A percentile compares a stretch with the other conserved stretches of the same genome.
phyloP scores from a whole-genome alignment of 1,284 basidiomycete species.

The Ustilago sp. region DNA sequence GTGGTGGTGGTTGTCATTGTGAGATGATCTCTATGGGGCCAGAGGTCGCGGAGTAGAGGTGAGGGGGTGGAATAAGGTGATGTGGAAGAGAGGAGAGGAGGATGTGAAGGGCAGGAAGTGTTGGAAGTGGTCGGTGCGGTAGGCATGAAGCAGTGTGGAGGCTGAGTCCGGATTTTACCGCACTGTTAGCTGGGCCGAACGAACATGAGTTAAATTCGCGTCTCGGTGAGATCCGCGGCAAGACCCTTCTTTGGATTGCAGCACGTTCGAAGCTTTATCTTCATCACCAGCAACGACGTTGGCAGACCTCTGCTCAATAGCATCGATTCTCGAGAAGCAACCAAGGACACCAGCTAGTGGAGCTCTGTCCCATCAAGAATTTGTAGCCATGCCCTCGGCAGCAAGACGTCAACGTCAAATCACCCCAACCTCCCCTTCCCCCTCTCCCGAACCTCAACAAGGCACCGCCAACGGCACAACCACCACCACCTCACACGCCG shows the following conservation, averaged over 20 bases:
- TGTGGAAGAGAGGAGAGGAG: not conserved
- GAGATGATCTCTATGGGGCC: not conserved
- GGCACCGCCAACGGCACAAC: slow-evolving; percentile 24
- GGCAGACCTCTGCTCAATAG: not conserved
- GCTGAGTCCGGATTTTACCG: not conserved
- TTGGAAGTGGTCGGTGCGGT: slow-evolving; percentile 8
- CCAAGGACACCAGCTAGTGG: not conserved
- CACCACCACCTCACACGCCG: not conserved
- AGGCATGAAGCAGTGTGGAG: not conserved
- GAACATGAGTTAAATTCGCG: slow-evolving; percentile 4
- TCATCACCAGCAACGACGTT: not conserved
- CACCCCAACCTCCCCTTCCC: slow-evolving; percentile 51
- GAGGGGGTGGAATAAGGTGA: not conserved
- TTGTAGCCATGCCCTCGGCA: slow-evolving; percentile 26
- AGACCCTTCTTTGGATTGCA: not conserved
- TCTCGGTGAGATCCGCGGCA: not conserved
- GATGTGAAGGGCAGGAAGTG: not conserved
- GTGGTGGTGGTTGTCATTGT: slow-evolving; percentile 10
- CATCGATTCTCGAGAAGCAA: not conserved
- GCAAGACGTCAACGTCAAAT: slow-evolving; percentile 37
- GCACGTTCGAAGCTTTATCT: not conserved
- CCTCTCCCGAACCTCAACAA: slow-evolving; percentile 43
- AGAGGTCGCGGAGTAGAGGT: not conserved
- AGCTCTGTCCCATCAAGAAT: not conserved
- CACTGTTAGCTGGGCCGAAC: not conserved